phyloP scores from a whole-genome alignment of 495 filamentous ascomycete genomes.

The Wilcoxina mikolae region DNA sequence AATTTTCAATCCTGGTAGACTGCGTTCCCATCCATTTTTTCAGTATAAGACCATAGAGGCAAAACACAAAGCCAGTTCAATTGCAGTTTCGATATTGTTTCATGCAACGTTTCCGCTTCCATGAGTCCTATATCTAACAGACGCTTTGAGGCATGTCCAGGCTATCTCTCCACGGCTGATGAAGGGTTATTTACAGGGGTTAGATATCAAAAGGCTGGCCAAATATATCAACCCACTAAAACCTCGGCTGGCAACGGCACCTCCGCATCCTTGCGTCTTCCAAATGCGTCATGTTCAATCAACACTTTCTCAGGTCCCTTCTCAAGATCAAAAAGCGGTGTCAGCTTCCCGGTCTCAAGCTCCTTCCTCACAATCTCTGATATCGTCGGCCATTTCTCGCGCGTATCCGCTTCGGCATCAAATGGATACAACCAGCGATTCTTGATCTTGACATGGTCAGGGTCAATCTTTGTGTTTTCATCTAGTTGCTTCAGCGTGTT shows the following conservation, averaged over 20 bases:
- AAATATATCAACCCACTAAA: background rate
- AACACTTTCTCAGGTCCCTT: background rate
- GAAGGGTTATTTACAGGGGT: too few species aligned
- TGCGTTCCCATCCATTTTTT: too few species aligned
- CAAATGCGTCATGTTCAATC: background rate
- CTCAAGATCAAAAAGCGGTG: conserved; percentile 27
- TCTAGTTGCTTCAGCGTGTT: conserved; percentile 36
- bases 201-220: too few species aligned
- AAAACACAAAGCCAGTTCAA: too few species aligned
- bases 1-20: too few species aligned
- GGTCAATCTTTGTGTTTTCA: conserved; percentile 37
- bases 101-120: too few species aligned
- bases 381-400: conserved; percentile 33
- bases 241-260: background rate
- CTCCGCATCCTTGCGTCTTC: background rate
- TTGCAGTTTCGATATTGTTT: too few species aligned
- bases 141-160: too few species aligned
- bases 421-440: conserved; percentile 39
- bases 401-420: conserved; percentile 37
- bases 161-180: too few species aligned
- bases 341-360: conserved; percentile 31
- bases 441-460: conserved; percentile 39
- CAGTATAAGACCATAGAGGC: too few species aligned
- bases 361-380: conserved; percentile 31
- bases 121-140: too few species aligned